Evolutionary conservation across 2,329 filamentous ascomycete species (phyloP).

Genomic region (Pyrenochaeta sp.): DNA sequence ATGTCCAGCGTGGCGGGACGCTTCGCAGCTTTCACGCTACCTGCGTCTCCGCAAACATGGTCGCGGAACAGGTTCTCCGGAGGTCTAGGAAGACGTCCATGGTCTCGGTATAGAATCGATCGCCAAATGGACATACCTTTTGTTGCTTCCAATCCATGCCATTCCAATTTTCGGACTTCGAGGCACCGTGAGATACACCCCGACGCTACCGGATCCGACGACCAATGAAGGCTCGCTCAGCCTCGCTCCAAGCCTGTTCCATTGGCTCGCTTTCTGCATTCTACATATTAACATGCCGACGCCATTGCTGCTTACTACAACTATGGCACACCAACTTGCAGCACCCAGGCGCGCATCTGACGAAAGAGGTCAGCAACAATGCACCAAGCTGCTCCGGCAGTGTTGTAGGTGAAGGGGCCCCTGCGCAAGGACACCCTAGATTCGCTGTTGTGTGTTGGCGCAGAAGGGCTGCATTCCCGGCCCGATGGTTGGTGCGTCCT

Average conservation of each 20-base stretch:
- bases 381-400: slow-evolving; percentile 9
- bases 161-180: slow-evolving; percentile 30
- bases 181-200: slow-evolving; percentile 19
- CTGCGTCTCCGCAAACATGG: not conserved
- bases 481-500: slow-evolving; percentile 6
- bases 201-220: slow-evolving; percentile 23
- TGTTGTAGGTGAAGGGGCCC: slow-evolving; percentile 16
- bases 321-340: slow-evolving; percentile 12
- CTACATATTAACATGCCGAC: slow-evolving; percentile 24
- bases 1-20: no score
- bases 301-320: slow-evolving; percentile 33
- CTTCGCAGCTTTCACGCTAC: not conserved
- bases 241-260: slow-evolving; percentile 18
- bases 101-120: not conserved
- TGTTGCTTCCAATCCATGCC: slow-evolving; percentile 1
- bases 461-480: slow-evolving; percentile 29
- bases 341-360: slow-evolving; percentile 20
- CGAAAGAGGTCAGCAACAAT: slow-evolving; percentile 24
- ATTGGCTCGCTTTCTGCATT: slow-evolving; percentile 25
- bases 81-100: not conserved
- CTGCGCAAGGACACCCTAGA: slow-evolving; percentile 5
- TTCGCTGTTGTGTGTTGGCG: slow-evolving; percentile 10
- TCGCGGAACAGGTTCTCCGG: not conserved
- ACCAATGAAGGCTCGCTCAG: slow-evolving; percentile 26
- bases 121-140: not conserved